Evolutionary conservation across 495 filamentous ascomycete species (phyloP), one percentile per base, ranked within the genome.

Genomic region (Hyaloscypha finlandica): DNA sequence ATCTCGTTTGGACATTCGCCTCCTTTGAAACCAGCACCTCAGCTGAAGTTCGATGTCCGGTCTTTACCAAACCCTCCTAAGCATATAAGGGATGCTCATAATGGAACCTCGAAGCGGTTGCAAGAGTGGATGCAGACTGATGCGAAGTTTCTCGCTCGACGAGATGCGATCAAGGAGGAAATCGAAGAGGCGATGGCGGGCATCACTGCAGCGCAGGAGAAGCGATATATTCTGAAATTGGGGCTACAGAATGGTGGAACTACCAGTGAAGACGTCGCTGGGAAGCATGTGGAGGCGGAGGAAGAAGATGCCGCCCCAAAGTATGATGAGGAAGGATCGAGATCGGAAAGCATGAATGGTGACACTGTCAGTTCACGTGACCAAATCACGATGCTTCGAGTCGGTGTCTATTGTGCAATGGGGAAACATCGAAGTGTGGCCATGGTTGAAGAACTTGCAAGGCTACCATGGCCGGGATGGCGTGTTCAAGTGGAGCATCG

Each of bases 31-130:
- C 68, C 68, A 6, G 1, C 56, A 2, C 63, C 68, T 12, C 16
- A 62, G n/a, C 53, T 70, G n/a, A 70, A 57, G 33, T 59, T 63
- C 37, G 68, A 70, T 61, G 58, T 70, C 8, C 31, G 68, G 9
- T 25, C n/a, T 14, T 59, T 70, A 12, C 61, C 68, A n/a, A 70
- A 70, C 45, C 68, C 64, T 14, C 68, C 68, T 19, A 70, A 70
- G 30, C 25, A 67, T 59, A 60, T 70, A 20, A 37, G 68, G 22
- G 68, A 70, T 60, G 32, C 59, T 19, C 39, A 67, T 45, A 62
- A 62, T 58, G 68, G 68, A 4, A 70, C 42, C 11, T 65, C 62
- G 11, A 70, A 63, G 30, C 56, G 68, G 11, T 52, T 70, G 9
- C 51, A 53, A 20, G 68, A 70, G 37, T 70, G 68, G 68, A 32